Evolutionary conservation across 1,284 basidiomycete species (phyloP), one percentile per base, ranked within the genome.

Genomic region (Quambalaria eucalypti): DNA sequence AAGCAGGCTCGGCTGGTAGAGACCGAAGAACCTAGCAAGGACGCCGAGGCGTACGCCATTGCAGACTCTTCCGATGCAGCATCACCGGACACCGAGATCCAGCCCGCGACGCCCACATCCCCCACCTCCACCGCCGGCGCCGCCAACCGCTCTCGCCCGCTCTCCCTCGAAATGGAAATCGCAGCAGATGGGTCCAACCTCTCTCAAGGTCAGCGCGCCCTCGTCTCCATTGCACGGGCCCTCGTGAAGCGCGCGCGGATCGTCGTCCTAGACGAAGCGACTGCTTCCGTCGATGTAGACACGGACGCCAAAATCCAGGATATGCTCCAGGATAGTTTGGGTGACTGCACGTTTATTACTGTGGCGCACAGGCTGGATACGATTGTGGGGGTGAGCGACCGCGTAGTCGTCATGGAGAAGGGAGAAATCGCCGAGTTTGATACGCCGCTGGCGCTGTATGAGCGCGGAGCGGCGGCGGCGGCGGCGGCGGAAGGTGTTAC

Each of bases 101-200:
- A 25, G 19, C 4, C 6, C n/a, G 25, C 16, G 4, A 28, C 48
- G 8, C 5, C n/a, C n/a, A 33, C 49, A 10, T 28, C 48, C 12
- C 19, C 48, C 16, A 16, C 26, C 9, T 19, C 31, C 25, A 31
- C 10, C 7, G 12, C 31, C 8, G 33, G 10, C 12, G 29, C 28
- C 21, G 25, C 16, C 4, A 31, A 36, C 33, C 14, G 23, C 4
- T 10, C 44, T 55, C 33, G 80, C 48, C 82, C 50, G 23, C 56
- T 64, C 4, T 19, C 29, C 8, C 61, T 64, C 2, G 60, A 93
- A 70, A 86, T 82, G 30, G 77, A 82, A 1, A 83, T 95, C 57
- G 88, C 91, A 60, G 86, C 87, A 58, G 90, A 93, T 72, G 91
- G 90, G 26, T 79, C 79, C 23, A 95, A 93, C 46, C 84, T 26